phyloP scores from a whole-genome alignment of 805 yeast genomes.

The Schwanniomyces polymorphus region DNA sequence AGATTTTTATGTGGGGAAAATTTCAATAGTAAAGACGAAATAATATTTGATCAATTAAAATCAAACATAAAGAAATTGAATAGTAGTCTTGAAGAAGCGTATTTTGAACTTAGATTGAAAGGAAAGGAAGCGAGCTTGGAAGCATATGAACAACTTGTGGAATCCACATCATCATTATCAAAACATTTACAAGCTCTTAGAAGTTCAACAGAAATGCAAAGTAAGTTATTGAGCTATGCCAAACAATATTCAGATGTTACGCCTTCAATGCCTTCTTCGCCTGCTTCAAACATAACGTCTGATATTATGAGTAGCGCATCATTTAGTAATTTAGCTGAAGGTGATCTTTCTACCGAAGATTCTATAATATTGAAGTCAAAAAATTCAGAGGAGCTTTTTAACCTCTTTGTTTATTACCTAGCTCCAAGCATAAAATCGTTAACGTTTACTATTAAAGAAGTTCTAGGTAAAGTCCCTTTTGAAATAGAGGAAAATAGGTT shows the following conservation, averaged over 20 bases:
- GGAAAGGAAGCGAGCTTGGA: constrained; percentile 60
- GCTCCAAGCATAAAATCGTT: constrained; percentile 75
- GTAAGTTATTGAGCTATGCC: constrained; percentile 46
- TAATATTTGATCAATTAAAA: constrained; percentile 38
- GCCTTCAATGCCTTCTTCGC: constrained; percentile 13
- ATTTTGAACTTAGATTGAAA: constrained; percentile 53
- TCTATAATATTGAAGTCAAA: constrained; percentile 21
- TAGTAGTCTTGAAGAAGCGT: constrained; percentile 53
- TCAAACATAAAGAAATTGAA: constrained; percentile 39
- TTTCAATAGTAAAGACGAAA: constrained; percentile 38
- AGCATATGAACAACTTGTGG: constrained; percentile 46
- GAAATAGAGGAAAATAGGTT: constrained; percentile 35
- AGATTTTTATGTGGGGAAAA: constrained; percentile 51
- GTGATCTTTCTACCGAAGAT: constrained; percentile 15
- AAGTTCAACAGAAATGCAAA: constrained; percentile 68
- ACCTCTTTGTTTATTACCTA: constrained; percentile 62
- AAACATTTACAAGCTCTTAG: constrained; percentile 66
- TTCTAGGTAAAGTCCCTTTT: constrained; percentile 61
- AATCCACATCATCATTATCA: constrained; percentile 50
- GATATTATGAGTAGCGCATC: constrained; percentile 18
- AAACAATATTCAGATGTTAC: constrained; percentile 10
- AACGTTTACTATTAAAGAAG: constrained; percentile 60
- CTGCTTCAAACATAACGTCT: constrained; percentile 17
- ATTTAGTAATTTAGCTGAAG: not conserved
- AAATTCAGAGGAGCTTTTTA: constrained; percentile 52